These are phyloP conservation scores for Ajuga chamaepitys DNA, from an alignment of 257 asterid genomes.

Conservation along the genomic window DNA sequence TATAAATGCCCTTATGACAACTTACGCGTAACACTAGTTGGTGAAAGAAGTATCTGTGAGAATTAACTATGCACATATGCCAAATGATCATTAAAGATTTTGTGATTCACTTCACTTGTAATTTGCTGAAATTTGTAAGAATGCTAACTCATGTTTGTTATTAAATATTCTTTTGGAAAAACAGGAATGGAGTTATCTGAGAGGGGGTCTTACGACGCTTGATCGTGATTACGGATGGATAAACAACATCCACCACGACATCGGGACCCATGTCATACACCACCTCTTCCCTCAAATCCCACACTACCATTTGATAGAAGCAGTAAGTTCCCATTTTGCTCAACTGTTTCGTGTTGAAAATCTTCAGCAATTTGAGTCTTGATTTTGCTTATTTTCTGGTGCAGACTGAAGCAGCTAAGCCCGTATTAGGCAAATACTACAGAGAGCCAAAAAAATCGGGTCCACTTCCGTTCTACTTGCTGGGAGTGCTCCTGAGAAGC, in stretches of 20 bases:
- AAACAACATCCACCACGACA: constrained; percentile 92
- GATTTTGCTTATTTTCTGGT: neutral
- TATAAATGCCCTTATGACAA: no score
- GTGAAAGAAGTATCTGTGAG: no score
- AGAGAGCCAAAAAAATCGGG: constrained; percentile 73
- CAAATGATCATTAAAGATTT: neutral
- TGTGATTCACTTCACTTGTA: neutral
- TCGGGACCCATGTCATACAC: constrained; percentile 87
- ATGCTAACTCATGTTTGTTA: no score
- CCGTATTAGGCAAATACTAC: constrained; percentile 72
- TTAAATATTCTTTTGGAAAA: neutral
- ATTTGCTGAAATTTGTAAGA: no score
- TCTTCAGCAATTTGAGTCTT: neutral
- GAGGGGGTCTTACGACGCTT: constrained; percentile 86
- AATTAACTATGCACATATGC: no score
- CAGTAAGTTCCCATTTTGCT: constrained; percentile 43
- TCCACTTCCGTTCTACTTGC: constrained; percentile 58
- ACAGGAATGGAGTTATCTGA: constrained; percentile 86
- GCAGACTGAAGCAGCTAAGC: constrained; percentile 81
- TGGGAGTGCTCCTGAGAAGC: constrained; percentile 60
- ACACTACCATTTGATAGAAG: constrained; percentile 78
- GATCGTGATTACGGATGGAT: constrained; percentile 90
- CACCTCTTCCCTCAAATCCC: constrained; percentile 97
- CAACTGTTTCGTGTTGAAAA: neutral
- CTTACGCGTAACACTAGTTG: no score